phyloP scores from a whole-genome alignment of 108 stramenopile genomes.

The Pinguiococcus pyrenoidosus region DNA sequence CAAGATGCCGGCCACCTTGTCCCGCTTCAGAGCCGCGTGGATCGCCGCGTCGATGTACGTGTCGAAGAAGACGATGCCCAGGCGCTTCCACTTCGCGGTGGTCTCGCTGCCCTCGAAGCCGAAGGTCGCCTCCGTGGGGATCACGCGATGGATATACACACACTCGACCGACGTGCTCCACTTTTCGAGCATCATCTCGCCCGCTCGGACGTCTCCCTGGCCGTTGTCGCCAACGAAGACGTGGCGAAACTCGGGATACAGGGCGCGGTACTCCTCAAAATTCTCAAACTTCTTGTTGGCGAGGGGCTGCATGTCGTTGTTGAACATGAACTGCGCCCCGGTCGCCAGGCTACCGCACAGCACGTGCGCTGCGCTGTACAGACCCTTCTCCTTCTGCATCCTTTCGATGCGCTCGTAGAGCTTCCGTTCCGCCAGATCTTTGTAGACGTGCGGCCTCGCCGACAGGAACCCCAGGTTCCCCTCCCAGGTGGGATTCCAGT shows the following conservation, averaged over 20 bases:
- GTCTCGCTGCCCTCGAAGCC: conserved; percentile 22
- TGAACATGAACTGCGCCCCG: conserved; percentile 70
- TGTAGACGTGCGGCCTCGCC: conserved; percentile 92
- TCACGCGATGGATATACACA: conserved; percentile 64
- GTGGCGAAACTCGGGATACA: conserved; percentile 90
- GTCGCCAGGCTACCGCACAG: conserved; percentile 83
- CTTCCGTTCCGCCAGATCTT: conserved; percentile 64
- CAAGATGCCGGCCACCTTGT: not conserved
- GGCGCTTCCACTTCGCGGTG: conserved; percentile 22
- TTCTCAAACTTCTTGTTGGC: conserved; percentile 75
- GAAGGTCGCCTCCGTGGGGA: conserved; percentile 19
- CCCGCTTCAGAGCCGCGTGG: conserved; percentile 49
- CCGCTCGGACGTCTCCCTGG: conserved; percentile 89
- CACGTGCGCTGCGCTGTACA: conserved; percentile 87
- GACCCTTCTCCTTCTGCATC: conserved; percentile 41
- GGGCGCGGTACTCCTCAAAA: conserved; percentile 68
- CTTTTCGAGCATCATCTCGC: conserved; percentile 78
- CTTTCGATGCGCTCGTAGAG: no score
- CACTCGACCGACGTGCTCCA: conserved; percentile 56
- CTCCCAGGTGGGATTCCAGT: conserved; percentile 41
- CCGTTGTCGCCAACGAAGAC: conserved; percentile 98
- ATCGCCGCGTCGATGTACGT: conserved; percentile 84
- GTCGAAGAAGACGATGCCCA: conserved; percentile 59
- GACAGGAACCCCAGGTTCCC: conserved; percentile 89
- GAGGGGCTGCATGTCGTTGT: conserved; percentile 74